These are phyloP conservation scores for Umbilicaria muhlenbergii DNA, from an alignment of 495 filamentous ascomycete species.

Conservation along the genomic window DNA sequence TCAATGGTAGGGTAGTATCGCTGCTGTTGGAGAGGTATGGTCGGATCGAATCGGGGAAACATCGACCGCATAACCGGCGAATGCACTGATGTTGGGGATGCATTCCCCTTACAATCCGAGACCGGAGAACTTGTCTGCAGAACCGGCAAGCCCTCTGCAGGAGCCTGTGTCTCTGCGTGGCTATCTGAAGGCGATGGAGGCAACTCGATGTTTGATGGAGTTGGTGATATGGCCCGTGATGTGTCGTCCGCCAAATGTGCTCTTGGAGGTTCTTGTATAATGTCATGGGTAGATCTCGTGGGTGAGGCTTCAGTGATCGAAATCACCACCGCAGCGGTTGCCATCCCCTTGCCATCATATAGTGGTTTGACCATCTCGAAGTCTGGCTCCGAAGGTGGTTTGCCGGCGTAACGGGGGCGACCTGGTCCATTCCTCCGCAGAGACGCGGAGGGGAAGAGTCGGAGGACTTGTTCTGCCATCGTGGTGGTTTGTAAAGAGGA, in stretches of 20 bases:
- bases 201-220: too few species aligned
- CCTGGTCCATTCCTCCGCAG: too few species aligned
- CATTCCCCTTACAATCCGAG: slow-evolving; percentile 6
- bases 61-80: slow-evolving; percentile 47
- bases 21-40: slow-evolving; percentile 51
- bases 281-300: too few species aligned
- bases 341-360: too few species aligned
- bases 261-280: too few species aligned
- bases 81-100: slow-evolving; percentile 14
- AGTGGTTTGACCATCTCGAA: slow-evolving; percentile 11
- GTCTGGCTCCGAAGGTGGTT: slow-evolving; percentile 6
- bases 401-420: neutral
- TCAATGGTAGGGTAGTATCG: slow-evolving; percentile 38
- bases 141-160: slow-evolving; percentile 2
- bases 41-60: slow-evolving; percentile 68
- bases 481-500: too few species aligned
- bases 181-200: neutral
- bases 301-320: too few species aligned
- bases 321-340: too few species aligned
- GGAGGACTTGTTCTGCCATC: too few species aligned
- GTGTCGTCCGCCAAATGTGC: too few species aligned
- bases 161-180: slow-evolving; percentile 4
- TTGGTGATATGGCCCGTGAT: too few species aligned
- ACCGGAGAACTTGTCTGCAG: slow-evolving; percentile 9
- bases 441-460: too few species aligned